Base-by-base conservation (phyloP, 352 stramenopile genomes). In the Pythium dissotocum region DNA sequence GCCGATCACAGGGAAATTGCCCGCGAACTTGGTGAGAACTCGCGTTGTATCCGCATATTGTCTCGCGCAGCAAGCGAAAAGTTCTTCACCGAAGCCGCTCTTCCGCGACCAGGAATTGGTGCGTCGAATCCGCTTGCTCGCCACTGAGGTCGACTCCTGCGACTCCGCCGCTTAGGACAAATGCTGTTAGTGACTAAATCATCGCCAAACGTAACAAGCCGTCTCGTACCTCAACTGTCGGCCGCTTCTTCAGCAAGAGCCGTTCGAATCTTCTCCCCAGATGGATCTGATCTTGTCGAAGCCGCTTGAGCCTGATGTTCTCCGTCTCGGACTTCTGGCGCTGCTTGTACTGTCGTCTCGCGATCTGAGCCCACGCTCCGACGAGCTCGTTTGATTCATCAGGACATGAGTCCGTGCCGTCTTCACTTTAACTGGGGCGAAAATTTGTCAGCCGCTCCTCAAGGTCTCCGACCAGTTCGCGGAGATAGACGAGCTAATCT, bases 221-320 rank as follows among this genome's bases (percentile, higher is more conserved):
- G 14, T 9, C 53, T 6, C 30, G 4, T 33, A 69, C 54, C 63
- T 58, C 63, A 2, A 69, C 10, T 10, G 38, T 63, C 6, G 49
- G 63, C 9, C 60, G 48, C 49, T 66, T 66, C 16, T 42, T 24
- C 30, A 46, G 33, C 16, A 69, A 42, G 18, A 69, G 32, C 2
- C 63, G 63, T n/a, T 69, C 63, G 21, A 69, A 55, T 42, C 54
- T 55, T 21, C 55, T 61, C 30, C 49, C 63, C 9, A 69, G 40
- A 33, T 55, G 63, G 40, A 69, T 69, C 35, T 69, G 51, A 1
- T 69, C 63, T 59, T 69, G 42, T 1, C 63, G 55, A 13, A 69
- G 16, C 3, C 53, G n/a, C 32, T 60, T 59, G 8, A 69, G 54
- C 18, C 51, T 48, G 28, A 38, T 59, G 24, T 69, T 69, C 28